Base-by-base conservation (phyloP, 192 early-diverging fungal genomes). In the Chytriomyces sp. region DNA sequence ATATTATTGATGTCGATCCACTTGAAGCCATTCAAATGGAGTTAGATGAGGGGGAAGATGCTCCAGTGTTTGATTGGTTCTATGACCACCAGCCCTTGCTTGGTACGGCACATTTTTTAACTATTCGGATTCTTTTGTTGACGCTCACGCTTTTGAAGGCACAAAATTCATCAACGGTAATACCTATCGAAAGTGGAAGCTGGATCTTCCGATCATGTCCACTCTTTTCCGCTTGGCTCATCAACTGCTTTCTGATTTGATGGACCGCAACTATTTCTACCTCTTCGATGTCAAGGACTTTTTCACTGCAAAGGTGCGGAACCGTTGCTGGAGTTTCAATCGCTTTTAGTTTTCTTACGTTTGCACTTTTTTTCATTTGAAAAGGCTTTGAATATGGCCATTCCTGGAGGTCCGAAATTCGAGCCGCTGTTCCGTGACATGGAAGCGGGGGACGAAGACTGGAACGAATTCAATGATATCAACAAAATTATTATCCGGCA, bases 401-500 rank as follows among this genome's bases (percentile, higher is more conserved):
- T 99, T 76, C 98, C 98, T 0, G 96, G 96, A 67, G 98, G 98
- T 23, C 95, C 96, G 35, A 96, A 97, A 72, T 99, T 99, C 48
- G 98, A 99, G 84, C 96, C 98, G 7, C 86, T 99, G 46, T 94
- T 93, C 83, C 91, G 94, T n/a, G 98, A 99, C 83, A 90, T 95
- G 77, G 95, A 99, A 79, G 90, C 95, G 1, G 93, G 91, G 0
- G 98, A 99, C 82, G 96, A 99, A 81, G 98, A 99, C 86, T 99
- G 98, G 98, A 99, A 98, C 84, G 98, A 99, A 82, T 99, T 99
- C 85, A 99, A 99, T 86, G 98, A 99, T 80, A 98, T 99, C 87
- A 95, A 96, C 92, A 99, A 99, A 85, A 96, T 99, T 75, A 99
- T 99, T 71, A 97, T 99, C 69, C 93, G 98, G 59, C 96, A 99